phyloP scores from a whole-genome alignment of 129 eudicot genomes.

The Saussurea involucrata region DNA sequence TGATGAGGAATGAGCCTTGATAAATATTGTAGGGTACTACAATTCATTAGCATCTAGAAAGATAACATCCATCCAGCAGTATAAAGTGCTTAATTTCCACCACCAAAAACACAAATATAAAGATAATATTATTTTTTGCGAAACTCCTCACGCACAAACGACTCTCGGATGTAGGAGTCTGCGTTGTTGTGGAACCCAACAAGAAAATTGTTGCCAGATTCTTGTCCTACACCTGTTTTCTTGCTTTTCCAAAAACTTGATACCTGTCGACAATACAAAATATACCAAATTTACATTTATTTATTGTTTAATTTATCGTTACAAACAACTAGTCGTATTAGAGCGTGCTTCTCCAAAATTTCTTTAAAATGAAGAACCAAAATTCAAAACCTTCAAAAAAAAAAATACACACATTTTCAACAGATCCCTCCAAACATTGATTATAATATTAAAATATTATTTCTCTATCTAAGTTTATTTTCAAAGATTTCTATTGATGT shows the following conservation, averaged over 20 bases:
- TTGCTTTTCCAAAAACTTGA: background rate
- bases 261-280: background rate
- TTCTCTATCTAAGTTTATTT: no score
- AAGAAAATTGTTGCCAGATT: background rate
- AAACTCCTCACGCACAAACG: background rate
- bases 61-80: background rate
- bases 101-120: no score
- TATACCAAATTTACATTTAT: background rate
- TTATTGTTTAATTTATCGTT: no score
- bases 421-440: no score
- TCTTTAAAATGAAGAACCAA: no score
- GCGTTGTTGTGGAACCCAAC: background rate
- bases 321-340: no score
- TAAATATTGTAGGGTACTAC: background rate
- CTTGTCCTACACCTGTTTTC: background rate
- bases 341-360: no score
- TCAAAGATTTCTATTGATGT: no score
- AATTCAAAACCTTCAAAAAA: no score
- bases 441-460: no score
- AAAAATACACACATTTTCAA: no score
- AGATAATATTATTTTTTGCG: background rate
- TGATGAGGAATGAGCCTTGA: no score
- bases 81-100: background rate
- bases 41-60: background rate
- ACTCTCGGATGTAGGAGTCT: background rate